Base-by-base conservation (phyloP, 2,329 filamentous ascomycete genomes). In the Penicillium verrucosum region DNA sequence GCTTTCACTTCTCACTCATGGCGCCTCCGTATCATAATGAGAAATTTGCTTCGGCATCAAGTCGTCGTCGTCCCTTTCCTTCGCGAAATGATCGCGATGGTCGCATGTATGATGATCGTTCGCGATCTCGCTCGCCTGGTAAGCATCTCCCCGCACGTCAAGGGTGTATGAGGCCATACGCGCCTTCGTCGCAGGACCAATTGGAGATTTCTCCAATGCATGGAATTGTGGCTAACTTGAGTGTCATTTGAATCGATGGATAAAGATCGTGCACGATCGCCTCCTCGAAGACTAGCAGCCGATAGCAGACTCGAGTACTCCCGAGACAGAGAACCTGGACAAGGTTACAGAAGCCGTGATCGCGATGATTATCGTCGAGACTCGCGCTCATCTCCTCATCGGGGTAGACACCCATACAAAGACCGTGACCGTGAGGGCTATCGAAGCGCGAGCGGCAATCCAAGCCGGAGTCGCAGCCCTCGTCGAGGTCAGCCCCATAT, bases 361-460 rank as follows among this genome's bases (percentile, higher is more conserved):
- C 70, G 69, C 42, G 73, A 73, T 64, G 70, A 73, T 29, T 67
- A 73, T 58, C 69, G 69, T 45, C 69, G 65, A 32, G 57, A 65
- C 1, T 72, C 71, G 7, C 64, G 66, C 14, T 75, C 77, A 1
- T 72, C 71, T 29, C 70, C 75, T 9, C 70, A 70, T 38, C 70
- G 71, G 30, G 72, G 70, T 8, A 70, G 76, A 56, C 63, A 70
- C 3, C 58, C 65, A 4, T 79, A 79, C 53, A 67, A 68, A 59
- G 77, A 79, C 61, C 73, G 77, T 42, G 78, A 80, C 54, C 75
- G 73, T n/a, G 77, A 80, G 58, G 73, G 70, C 9, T 79, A 80
- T 62, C 72, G 70, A 34, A 73, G 72, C 41, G 59, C 70, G 54
- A 75, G 74, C 57, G 66, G 66, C 60, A 72, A 69, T 57, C 67